Evolutionary conservation across 352 stramenopile species (phyloP).

Genomic region (Aphanomyces stellatus): DNA sequence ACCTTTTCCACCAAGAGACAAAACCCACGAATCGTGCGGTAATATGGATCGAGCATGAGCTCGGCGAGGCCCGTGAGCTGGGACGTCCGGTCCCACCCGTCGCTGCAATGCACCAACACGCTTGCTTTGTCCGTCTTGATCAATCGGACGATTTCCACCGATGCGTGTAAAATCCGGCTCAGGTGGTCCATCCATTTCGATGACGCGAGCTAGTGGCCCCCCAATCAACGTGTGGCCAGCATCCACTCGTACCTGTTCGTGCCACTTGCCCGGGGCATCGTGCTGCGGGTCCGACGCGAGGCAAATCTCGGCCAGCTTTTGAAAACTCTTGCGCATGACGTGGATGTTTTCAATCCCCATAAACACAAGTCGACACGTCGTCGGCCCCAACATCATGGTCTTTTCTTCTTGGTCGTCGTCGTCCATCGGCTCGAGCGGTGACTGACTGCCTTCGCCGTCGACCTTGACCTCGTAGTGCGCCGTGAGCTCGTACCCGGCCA

Average conservation of each 20-base stretch:
- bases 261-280: constrained; percentile 36
- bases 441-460: not conserved
- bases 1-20: constrained; percentile 77
- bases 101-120: constrained; percentile 42
- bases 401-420: constrained; percentile 18
- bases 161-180: constrained; percentile 67
- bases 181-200: constrained; percentile 73
- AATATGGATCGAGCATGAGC: constrained; percentile 87
- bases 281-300: constrained; percentile 33
- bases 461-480: constrained; percentile 51
- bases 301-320: constrained; percentile 62
- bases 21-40: constrained; percentile 82
- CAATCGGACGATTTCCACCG: constrained; percentile 76
- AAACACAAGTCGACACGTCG: constrained; percentile 79
- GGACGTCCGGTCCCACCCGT: constrained; percentile 74
- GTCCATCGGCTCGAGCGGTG: not conserved
- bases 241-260: constrained; percentile 49
- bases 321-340: constrained; percentile 81
- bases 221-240: not conserved
- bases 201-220: not conserved
- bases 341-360: constrained; percentile 92
- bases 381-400: constrained; percentile 50
- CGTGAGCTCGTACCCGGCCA: constrained; percentile 83
- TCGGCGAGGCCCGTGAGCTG: constrained; percentile 77
- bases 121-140: constrained; percentile 52